phyloP scores from a whole-genome alignment of 306 rosid species.

The Sicyos edulis region DNA sequence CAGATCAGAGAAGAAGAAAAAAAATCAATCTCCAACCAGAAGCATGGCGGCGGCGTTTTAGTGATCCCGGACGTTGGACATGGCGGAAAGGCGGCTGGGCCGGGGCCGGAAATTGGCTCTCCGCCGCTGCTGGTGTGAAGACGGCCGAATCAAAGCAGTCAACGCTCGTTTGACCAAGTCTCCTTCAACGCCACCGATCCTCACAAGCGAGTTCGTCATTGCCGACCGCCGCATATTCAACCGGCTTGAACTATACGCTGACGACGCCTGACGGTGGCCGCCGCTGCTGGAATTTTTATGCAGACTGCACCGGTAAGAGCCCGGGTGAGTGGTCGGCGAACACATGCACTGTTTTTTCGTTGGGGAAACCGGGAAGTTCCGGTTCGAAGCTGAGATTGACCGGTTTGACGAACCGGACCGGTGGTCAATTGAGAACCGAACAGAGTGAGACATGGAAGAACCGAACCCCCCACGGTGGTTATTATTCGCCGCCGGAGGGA shows the following conservation, averaged over 20 bases:
- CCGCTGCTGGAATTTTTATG: conserved; percentile 41
- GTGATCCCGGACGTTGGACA: no score
- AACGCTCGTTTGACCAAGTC: conserved; percentile 89
- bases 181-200: conserved; percentile 90
- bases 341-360: conserved; percentile 73
- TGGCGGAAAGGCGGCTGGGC: conserved; percentile 63
- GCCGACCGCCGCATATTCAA: conserved; percentile 90
- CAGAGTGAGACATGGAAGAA: conserved; percentile 39
- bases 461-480: no score
- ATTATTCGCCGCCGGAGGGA: no score
- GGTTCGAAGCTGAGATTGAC: conserved; percentile 47
- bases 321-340: conserved; percentile 80
- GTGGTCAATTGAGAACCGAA: conserved; percentile 67
- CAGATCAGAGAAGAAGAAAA: not conserved
- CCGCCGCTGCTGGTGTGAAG: conserved; percentile 74
- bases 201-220: conserved; percentile 81
- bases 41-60: not conserved
- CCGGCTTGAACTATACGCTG: conserved; percentile 45
- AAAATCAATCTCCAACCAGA: not conserved
- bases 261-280: conserved; percentile 20
- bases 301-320: conserved; percentile 78
- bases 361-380: conserved; percentile 41
- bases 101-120: conserved; percentile 58
- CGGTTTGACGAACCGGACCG: conserved; percentile 72
- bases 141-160: conserved; percentile 75